phyloP scores from a whole-genome alignment of 1,284 basidiomycete species.

The Leucocoprinus gongylophorus region DNA sequence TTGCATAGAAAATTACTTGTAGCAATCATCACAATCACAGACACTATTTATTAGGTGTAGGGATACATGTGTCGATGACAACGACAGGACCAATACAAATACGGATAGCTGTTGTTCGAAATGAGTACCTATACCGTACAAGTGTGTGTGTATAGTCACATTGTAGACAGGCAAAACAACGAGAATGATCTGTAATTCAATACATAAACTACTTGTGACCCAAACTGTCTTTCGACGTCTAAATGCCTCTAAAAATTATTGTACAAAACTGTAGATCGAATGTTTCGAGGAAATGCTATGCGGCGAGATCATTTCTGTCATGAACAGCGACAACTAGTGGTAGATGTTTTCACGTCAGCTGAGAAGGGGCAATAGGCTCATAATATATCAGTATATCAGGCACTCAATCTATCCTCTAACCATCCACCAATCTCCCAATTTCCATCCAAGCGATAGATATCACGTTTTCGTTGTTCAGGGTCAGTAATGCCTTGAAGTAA shows the following conservation, averaged over 20 bases:
- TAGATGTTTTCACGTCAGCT: background rate
- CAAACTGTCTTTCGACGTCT: too few relatives aligned
- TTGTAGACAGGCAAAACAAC: background rate
- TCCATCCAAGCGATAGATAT: conserved; percentile 53
- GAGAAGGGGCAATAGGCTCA: background rate
- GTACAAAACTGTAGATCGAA: background rate
- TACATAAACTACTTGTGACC: background rate
- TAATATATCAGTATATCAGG: background rate
- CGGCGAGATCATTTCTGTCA: background rate
- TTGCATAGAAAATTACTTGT: background rate
- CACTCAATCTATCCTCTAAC: background rate
- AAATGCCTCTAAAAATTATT: background rate
- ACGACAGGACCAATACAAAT: background rate
- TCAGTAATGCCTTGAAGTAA: conserved; percentile 60
- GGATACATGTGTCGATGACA: too few relatives aligned
- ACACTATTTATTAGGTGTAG: background rate
- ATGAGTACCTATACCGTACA: background rate
- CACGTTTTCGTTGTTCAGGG: conserved; percentile 40
- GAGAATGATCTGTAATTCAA: background rate
- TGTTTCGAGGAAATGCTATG: background rate
- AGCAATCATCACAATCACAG: background rate
- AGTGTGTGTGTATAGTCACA: background rate
- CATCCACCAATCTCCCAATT: conserved; percentile 66
- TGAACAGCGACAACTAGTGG: background rate
- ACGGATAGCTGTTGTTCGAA: background rate